Evolutionary conservation across 257 asterid genomes (phyloP).

Genomic region (Knoxia roxburghii): DNA sequence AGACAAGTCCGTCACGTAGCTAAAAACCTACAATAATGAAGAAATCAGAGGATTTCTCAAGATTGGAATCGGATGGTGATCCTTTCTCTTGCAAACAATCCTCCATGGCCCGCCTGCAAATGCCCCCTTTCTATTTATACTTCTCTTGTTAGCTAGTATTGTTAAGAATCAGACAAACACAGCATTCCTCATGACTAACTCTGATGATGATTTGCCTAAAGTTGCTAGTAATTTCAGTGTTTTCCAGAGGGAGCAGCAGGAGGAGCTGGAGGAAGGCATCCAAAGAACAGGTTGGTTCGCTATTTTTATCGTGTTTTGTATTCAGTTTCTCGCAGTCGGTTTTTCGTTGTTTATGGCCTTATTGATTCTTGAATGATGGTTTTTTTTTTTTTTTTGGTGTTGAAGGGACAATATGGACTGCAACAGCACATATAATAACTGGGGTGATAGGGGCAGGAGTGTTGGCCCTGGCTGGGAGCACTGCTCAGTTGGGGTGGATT

Average conservation of each 20-base stretch:
- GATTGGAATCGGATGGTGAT: slow-evolving; percentile 6
- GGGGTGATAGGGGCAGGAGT: slow-evolving; percentile 92
- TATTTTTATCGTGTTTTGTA: too few relatives aligned
- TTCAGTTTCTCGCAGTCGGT: not conserved
- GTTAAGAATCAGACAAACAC: not conserved
- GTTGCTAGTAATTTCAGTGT: not conserved
- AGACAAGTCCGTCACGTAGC: not conserved
- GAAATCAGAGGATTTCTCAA: not conserved
- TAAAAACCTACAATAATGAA: not conserved
- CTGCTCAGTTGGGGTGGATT: slow-evolving; percentile 76
- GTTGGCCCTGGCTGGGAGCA: slow-evolving; percentile 72
- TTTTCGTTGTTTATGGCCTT: not conserved
- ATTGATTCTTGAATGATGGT: too few relatives aligned
- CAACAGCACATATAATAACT: slow-evolving; percentile 65
- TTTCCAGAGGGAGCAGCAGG: not conserved
- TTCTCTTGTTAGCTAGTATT: not conserved
- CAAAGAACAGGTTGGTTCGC: slow-evolving; percentile 17
- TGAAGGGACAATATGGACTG: slow-evolving; percentile 69
- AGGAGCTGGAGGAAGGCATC: not conserved
- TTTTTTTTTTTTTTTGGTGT: not conserved
- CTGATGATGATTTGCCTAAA: not conserved
- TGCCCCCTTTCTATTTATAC: not conserved
- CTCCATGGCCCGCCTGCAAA: not conserved
- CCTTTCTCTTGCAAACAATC: not conserved
- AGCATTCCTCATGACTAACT: slow-evolving; percentile 12